Conservation (phyloP, 352 stramenopile genomes). For the Blastocystis sp. region DNA sequence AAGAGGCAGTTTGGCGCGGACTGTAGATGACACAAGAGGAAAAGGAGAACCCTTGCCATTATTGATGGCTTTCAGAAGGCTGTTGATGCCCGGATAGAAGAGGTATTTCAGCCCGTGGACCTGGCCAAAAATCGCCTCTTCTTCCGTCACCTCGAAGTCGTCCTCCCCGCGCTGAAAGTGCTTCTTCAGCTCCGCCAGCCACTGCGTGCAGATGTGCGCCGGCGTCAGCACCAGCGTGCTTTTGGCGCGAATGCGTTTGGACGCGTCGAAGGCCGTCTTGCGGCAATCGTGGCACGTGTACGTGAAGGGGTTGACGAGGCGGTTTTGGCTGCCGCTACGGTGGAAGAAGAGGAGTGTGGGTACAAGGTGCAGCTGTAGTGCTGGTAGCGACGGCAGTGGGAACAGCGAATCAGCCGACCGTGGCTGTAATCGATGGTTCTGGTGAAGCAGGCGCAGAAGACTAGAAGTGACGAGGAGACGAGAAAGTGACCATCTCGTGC, state of each 20-base stretch:
- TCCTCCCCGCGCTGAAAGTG: background rate
- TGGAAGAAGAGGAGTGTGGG: background rate
- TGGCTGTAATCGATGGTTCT: background rate
- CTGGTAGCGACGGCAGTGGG: constrained; percentile 11
- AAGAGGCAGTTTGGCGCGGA: background rate
- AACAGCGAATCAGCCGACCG: constrained; percentile 10
- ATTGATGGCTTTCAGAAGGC: background rate
- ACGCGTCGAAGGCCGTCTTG: background rate
- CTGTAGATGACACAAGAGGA: background rate
- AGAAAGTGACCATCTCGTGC: background rate
- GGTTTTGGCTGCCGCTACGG: background rate
- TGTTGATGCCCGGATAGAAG: constrained; percentile 23
- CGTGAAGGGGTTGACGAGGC: background rate
- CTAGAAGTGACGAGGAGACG: background rate
- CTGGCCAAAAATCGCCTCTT: background rate
- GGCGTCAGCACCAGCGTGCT: constrained; percentile 48
- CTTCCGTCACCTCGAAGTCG: background rate
- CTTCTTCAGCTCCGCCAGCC: constrained; percentile 48
- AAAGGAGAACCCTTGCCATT: background rate
- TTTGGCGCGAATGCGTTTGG: background rate
- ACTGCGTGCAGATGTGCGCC: constrained; percentile 42
- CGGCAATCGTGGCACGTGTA: constrained; percentile 51
- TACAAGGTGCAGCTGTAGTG: constrained; percentile 50
- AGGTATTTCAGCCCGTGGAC: constrained; percentile 30
- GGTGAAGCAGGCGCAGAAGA: constrained; percentile 28